A percentile compares a stretch with the other conserved stretches of the same genome.
These are phyloP conservation scores for Xylariaceae sp. DNA, from an alignment of 2,329 filamentous ascomycete species.

Conservation along the genomic window DNA sequence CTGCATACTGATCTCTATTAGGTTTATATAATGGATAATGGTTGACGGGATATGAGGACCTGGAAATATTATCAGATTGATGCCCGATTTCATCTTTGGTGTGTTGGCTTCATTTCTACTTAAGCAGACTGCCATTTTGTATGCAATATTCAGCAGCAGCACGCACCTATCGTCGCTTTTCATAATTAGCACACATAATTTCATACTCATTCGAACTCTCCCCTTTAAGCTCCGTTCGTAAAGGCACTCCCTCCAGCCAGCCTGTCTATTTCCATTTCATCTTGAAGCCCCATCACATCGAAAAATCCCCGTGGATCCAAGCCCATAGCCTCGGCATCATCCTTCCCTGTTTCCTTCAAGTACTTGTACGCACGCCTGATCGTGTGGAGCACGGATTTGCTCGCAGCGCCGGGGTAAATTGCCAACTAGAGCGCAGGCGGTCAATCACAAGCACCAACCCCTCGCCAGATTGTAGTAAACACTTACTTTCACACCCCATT, in stretches of 20 bases:
- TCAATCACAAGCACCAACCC: background rate
- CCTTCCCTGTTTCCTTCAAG: background rate
- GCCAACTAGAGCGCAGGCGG: background rate
- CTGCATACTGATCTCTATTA: too few relatives aligned
- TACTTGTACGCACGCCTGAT: background rate
- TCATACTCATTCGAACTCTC: background rate
- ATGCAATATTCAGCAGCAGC: too few relatives aligned
- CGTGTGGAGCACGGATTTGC: background rate
- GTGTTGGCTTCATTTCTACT: too few relatives aligned
- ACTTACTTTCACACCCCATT: constrained; percentile 1
- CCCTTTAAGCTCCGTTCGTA: background rate
- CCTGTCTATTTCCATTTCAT: constrained; percentile 1
- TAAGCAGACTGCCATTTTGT: too few relatives aligned
- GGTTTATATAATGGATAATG: too few relatives aligned
- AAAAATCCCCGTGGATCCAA: background rate
- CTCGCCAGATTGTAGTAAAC: too few relatives aligned
- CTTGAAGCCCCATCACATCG: background rate
- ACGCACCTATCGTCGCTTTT: background rate
- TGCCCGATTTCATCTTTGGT: too few relatives aligned
- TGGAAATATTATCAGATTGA: too few relatives aligned
- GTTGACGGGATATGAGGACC: too few relatives aligned
- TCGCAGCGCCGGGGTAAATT: background rate
- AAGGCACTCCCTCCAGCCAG: background rate
- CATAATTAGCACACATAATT: too few relatives aligned
- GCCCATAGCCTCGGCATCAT: background rate